Base-by-base conservation (phyloP, 495 filamentous ascomycete species). In the Xylaria venustula region DNA sequence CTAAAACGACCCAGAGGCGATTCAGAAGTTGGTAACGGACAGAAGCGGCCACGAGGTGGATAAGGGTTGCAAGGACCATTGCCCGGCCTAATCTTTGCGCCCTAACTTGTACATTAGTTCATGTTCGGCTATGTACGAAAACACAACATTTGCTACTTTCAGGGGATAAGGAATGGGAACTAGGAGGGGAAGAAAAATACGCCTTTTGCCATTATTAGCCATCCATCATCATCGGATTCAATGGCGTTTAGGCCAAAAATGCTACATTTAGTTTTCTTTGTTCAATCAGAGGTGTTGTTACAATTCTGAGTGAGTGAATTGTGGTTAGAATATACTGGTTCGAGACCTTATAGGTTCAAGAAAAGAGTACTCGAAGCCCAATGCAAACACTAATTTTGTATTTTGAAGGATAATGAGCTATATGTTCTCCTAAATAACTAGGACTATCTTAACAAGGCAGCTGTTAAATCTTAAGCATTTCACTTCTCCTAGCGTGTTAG, bases 1-100 rank as follows among this genome's bases (percentile, higher is more conserved):
- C 82, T 83, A 54, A 90, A 90, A 72, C 76, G 87, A 30, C 75
- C 83, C 19, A 76, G 88, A 20, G 86, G 88, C 20, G 88, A 90
- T 34, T 84, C 82, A 8, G 73, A 80, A 20, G 81, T 80, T 23
- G 80, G 76, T 1, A 64, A 63, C 12, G 71, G 71, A 8, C 41
- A 67, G 5, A 74, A 74, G 63, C 62, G 73, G 25, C 55, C 67
- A 15, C 62, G 73, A 71, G 73, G 71, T 41, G 73, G 70, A n/a
- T n/a, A n/a, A n/a, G n/a, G n/a, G n/a, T n/a, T n/a, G n/a, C n/a
- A n/a, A n/a, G n/a, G n/a, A n/a, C n/a, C n/a, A n/a, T n/a, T n/a
- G n/a, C n/a, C n/a, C n/a, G n/a, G n/a, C n/a, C n/a, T n/a, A n/a
- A n/a, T n/a, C n/a, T n/a, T n/a, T n/a, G n/a, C n/a, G n/a, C n/a